Conservation (phyloP, 2,329 filamentous ascomycete genomes). For the Fusarium sp. region DNA sequence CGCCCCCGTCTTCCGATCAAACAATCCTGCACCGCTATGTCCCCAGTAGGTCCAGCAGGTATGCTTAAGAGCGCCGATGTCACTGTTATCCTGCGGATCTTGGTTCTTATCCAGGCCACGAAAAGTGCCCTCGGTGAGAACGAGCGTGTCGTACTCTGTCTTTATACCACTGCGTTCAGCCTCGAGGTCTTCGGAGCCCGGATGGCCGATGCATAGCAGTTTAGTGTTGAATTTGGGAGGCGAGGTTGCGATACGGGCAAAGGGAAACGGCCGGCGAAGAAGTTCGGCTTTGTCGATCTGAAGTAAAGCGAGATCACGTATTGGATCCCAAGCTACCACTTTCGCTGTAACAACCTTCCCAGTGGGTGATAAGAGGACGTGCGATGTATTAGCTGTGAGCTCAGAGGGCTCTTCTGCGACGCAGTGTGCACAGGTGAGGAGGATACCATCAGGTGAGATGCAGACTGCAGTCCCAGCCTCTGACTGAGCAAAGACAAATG, state of each 20-base stretch:
- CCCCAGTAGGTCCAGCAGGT: constrained; percentile 68
- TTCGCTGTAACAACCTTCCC: constrained; percentile 52
- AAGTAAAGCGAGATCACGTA: constrained; percentile 58
- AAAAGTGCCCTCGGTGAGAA: constrained; percentile 55
- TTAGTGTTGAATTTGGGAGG: constrained; percentile 30
- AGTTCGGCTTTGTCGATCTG: constrained; percentile 48
- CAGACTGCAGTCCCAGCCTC: constrained; percentile 62
- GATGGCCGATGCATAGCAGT: constrained; percentile 49
- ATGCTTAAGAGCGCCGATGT: constrained; percentile 62
- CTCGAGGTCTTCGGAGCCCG: constrained; percentile 56
- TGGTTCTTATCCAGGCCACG: constrained; percentile 50
- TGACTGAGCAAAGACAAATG: constrained; percentile 58
- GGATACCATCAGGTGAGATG: constrained; percentile 53
- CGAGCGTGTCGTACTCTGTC: constrained; percentile 58
- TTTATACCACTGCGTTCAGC: constrained; percentile 43
- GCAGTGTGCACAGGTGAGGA: constrained; percentile 62
- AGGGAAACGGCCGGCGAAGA: constrained; percentile 32
- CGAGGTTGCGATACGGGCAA: constrained; percentile 15
- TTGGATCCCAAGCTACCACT: constrained; percentile 53
- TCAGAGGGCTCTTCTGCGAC: constrained; percentile 54
- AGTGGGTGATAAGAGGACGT: constrained; percentile 56
- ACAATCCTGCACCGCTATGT: constrained; percentile 60
- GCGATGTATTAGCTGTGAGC: constrained; percentile 36
- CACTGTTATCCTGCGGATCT: constrained; percentile 59
- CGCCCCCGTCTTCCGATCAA: constrained; percentile 49